Evolutionary conservation across 768 basidiomycete genomes (phyloP).

Genomic region (Leucocoprinus leucothites): DNA sequence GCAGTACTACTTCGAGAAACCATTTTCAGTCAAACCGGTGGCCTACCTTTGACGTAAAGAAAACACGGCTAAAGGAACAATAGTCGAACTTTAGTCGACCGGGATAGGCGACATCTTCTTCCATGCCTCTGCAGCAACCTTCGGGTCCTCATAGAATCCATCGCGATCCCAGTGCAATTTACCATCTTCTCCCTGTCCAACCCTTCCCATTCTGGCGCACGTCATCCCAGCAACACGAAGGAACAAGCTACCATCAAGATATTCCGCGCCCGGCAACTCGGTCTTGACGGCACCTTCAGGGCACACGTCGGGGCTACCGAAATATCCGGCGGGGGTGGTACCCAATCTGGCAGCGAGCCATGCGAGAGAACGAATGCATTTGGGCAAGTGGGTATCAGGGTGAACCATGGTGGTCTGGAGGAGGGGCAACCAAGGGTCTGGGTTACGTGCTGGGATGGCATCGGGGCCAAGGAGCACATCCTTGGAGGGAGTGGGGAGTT

Average conservation of each 20-base stretch:
- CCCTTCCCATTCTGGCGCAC: conserved; percentile 36
- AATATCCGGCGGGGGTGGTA: conserved; percentile 17
- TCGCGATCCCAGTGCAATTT: conserved; percentile 21
- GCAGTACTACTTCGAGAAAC: too few relatives aligned
- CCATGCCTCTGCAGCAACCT: neutral
- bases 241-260: conserved; percentile 63
- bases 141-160: conserved; percentile 16
- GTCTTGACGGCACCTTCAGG: conserved; percentile 13
- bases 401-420: conserved; percentile 50
- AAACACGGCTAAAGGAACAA: too few relatives aligned
- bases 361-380: conserved; percentile 34
- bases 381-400: conserved; percentile 51
- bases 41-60: too few relatives aligned
- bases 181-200: conserved; percentile 29
- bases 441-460: conserved; percentile 32
- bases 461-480: conserved; percentile 22
- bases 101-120: neutral
- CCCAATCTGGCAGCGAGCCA: conserved; percentile 22
- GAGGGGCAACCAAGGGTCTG: conserved; percentile 63
- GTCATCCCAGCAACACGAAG: conserved; percentile 53
- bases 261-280: conserved; percentile 43
- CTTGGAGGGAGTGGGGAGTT: conserved; percentile 23
- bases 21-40: too few relatives aligned
- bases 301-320: conserved; percentile 49
- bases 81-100: too few relatives aligned